Evolutionary conservation across 352 stramenopile genomes (phyloP).

Genomic region (Globisporangium cystogenes): DNA sequence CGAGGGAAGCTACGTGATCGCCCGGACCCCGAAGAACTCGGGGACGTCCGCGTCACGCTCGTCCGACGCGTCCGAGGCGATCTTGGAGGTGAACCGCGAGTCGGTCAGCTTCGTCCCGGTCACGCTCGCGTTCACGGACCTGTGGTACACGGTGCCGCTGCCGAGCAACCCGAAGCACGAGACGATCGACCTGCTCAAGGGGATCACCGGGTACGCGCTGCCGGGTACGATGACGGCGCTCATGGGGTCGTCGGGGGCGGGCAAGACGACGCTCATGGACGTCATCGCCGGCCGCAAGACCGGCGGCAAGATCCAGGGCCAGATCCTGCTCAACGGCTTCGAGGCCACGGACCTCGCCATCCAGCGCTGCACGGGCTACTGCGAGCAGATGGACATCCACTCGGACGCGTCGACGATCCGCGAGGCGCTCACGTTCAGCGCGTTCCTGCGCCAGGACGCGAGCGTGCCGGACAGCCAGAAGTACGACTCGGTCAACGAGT

Average conservation of each 20-base stretch:
- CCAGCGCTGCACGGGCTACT: slow-evolving; percentile 24
- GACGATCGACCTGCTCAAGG: background rate
- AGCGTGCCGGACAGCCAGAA: no score
- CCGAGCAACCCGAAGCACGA: background rate
- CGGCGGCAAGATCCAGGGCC: background rate
- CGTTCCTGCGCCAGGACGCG: slow-evolving; percentile 66
- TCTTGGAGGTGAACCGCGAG: no score
- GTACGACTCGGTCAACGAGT: no score
- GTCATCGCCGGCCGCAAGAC: background rate
- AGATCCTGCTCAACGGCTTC: background rate
- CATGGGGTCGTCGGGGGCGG: background rate
- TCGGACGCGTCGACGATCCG: slow-evolving; percentile 41
- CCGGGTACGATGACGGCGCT: background rate
- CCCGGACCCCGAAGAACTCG: no score
- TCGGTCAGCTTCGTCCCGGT: background rate
- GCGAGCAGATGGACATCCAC: slow-evolving; percentile 87
- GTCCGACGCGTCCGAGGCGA: no score
- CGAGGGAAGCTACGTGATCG: no score
- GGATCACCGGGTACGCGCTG: background rate
- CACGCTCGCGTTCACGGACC: background rate
- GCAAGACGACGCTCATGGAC: background rate
- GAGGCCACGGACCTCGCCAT: background rate
- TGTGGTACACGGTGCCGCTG: background rate
- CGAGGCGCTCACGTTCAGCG: slow-evolving; percentile 90
- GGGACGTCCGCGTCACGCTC: no score